A percentile compares a stretch with the other conserved stretches of the same genome.
Evolutionary conservation across 805 yeast species (phyloP).

Genomic region (Komagataella ulmi): DNA sequence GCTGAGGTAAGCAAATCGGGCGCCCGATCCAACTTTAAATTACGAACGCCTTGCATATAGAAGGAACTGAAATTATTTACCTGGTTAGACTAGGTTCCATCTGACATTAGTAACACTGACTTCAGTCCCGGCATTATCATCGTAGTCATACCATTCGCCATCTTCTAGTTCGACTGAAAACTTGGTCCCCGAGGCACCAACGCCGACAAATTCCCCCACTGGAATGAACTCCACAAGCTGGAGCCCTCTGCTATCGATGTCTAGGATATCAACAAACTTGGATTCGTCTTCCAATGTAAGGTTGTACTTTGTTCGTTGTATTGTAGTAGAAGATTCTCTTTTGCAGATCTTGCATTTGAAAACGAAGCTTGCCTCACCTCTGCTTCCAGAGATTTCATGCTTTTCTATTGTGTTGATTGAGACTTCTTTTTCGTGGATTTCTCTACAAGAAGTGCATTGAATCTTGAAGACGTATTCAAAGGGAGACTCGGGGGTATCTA

Average conservation of each 20-base stretch:
- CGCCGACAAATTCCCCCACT: slow-evolving; percentile 12
- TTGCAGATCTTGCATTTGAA: slow-evolving; percentile 63
- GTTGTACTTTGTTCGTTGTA: slow-evolving; percentile 9
- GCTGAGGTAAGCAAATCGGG: not conserved
- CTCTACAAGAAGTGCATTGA: slow-evolving; percentile 71
- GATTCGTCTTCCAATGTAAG: slow-evolving; percentile 27
- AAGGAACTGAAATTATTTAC: too few relatives aligned
- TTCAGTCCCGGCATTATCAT: slow-evolving; percentile 69
- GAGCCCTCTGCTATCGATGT: slow-evolving; percentile 78
- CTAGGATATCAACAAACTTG: slow-evolving; percentile 34
- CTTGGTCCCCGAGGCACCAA: slow-evolving; percentile 28
- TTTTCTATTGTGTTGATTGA: slow-evolving; percentile 54
- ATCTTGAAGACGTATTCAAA: slow-evolving; percentile 67
- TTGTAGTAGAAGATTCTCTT: slow-evolving; percentile 12
- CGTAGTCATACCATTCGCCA: slow-evolving; percentile 92
- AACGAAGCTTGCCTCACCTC: slow-evolving; percentile 77
- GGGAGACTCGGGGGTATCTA: slow-evolving; percentile 46
- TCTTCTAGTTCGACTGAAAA: slow-evolving; percentile 60
- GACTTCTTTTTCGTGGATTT: slow-evolving; percentile 57
- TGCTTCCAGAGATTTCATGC: slow-evolving; percentile 53
- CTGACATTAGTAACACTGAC: slow-evolving; percentile 66
- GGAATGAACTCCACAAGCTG: slow-evolving; percentile 61
- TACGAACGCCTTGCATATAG: too few relatives aligned
- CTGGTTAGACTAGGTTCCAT: slow-evolving; percentile 38
- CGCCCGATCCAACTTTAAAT: not conserved